Conservation (phyloP, 345 rosid genomes). For the Eucalyptus curtisii region DNA sequence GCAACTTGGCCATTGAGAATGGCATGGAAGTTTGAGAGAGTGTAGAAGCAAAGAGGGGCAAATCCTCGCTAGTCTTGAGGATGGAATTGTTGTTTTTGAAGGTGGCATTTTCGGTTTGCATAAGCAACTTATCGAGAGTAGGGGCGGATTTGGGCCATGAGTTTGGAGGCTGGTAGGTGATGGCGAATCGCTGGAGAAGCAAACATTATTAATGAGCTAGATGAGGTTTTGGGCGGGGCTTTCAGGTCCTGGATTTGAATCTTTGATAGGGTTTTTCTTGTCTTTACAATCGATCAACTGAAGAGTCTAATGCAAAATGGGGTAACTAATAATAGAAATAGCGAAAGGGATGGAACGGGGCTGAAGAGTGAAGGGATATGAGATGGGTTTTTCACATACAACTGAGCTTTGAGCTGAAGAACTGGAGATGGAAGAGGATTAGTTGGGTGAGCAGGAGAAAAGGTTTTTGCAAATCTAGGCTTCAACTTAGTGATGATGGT, state of each 20-base stretch:
- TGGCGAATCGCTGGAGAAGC: accelerated
- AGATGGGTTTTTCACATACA: neutral
- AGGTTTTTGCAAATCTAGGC: neutral
- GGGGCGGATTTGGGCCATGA: neutral
- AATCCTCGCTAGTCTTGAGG: neutral
- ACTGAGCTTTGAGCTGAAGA: neutral
- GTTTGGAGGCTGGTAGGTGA: no score
- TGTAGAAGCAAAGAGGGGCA: neutral
- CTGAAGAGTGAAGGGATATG: neutral
- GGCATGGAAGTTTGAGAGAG: neutral
- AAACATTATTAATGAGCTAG: neutral
- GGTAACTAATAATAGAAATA: no score
- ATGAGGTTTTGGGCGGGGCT: neutral
- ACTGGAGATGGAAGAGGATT: no score
- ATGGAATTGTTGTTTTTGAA: neutral
- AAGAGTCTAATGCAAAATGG: neutral
- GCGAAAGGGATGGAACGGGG: neutral
- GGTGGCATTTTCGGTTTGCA: neutral
- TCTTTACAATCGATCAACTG: no score
- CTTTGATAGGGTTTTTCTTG: neutral
- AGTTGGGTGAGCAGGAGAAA: neutral
- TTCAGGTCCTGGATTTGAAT: neutral
- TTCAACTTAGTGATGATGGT: neutral
- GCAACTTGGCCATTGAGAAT: neutral
- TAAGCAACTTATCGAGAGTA: neutral